phyloP scores from a whole-genome alignment of 2,329 filamentous ascomycete species.

The Hirsutella thompsonii region DNA sequence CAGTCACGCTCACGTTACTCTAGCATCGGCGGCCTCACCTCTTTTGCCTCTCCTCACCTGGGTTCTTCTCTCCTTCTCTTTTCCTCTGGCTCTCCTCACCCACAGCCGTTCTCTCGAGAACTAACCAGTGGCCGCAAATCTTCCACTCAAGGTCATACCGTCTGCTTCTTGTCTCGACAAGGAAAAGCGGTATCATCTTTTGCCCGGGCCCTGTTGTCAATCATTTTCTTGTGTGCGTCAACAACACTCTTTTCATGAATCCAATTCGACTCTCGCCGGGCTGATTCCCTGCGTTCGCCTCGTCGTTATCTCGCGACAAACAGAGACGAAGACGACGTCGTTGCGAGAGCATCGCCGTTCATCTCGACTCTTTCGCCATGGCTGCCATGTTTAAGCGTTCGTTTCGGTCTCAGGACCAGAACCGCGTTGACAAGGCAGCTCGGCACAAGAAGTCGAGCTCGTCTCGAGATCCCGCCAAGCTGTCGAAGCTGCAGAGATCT shows the following conservation, averaged over 20 bases:
- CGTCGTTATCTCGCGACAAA: conserved; percentile 34
- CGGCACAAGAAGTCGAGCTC: conserved; percentile 56
- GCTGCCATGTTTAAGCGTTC: conserved; percentile 82
- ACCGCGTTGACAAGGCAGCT: conserved; percentile 74
- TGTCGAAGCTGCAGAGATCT: conserved; percentile 76
- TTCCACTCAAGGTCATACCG: conserved; percentile 32
- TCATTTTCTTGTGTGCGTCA: conserved; percentile 29
- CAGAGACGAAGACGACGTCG: too few species aligned
- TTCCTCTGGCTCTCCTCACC: conserved; percentile 21
- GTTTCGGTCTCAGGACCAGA: conserved; percentile 61
- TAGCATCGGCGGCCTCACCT: conserved; percentile 5
- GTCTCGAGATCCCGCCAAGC: conserved; percentile 62
- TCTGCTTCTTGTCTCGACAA: conserved; percentile 21
- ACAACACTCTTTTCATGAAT: conserved; percentile 18
- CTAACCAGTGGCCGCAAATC: conserved; percentile 45
- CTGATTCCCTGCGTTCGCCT: conserved; percentile 32
- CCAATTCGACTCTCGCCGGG: conserved; percentile 3
- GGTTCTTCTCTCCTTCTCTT: background rate
- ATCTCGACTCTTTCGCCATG: conserved; percentile 27
- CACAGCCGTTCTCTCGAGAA: conserved; percentile 25
- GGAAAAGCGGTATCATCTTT: conserved; percentile 27
- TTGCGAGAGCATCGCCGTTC: background rate
- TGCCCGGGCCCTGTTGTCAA: conserved; percentile 37
- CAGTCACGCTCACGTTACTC: conserved; percentile 1
- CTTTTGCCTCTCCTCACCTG: conserved; percentile 22